phyloP scores from a whole-genome alignment of 805 yeast species.

The Saturnispora halmiae region DNA sequence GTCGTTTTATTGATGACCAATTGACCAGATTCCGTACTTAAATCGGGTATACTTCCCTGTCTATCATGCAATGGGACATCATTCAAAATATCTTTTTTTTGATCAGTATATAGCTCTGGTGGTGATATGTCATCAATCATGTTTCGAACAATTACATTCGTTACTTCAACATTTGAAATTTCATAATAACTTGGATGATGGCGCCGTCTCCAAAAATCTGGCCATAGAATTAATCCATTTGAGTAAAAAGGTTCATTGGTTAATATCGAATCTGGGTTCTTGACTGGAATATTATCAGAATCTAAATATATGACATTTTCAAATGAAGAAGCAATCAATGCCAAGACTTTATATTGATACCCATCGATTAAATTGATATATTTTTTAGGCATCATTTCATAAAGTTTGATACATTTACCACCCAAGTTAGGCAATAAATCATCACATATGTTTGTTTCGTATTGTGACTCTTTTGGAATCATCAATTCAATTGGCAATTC shows the following conservation, averaged over 20 bases:
- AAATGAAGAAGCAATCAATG: slow-evolving; percentile 42
- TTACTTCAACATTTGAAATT: slow-evolving; percentile 33
- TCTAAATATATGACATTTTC: slow-evolving; percentile 45
- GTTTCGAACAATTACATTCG: slow-evolving; percentile 27
- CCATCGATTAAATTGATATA: slow-evolving; percentile 27
- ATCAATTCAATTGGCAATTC: slow-evolving; percentile 39
- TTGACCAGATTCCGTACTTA: slow-evolving; percentile 51
- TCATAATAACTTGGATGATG: slow-evolving; percentile 42
- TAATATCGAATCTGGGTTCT: slow-evolving; percentile 45
- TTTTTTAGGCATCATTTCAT: slow-evolving; percentile 40
- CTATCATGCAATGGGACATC: slow-evolving; percentile 42
- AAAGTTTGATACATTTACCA: slow-evolving; percentile 51
- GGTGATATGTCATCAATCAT: slow-evolving; percentile 26
- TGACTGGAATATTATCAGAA: slow-evolving; percentile 43
- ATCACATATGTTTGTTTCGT: slow-evolving; percentile 31
- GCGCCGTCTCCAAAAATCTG: slow-evolving; percentile 51
- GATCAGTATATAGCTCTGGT: slow-evolving; percentile 13
- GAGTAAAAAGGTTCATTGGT: slow-evolving; percentile 43
- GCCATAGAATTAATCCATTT: slow-evolving; percentile 48
- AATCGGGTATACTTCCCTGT: slow-evolving; percentile 43
- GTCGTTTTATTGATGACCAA: slow-evolving; percentile 39
- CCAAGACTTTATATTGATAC: slow-evolving; percentile 41
- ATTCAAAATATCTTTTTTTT: slow-evolving; percentile 10
- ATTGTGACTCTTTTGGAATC: slow-evolving; percentile 33
- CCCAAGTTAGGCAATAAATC: slow-evolving; percentile 36